Conservation (phyloP, 345 rosid species). For the Noccaea caerulescens region DNA sequence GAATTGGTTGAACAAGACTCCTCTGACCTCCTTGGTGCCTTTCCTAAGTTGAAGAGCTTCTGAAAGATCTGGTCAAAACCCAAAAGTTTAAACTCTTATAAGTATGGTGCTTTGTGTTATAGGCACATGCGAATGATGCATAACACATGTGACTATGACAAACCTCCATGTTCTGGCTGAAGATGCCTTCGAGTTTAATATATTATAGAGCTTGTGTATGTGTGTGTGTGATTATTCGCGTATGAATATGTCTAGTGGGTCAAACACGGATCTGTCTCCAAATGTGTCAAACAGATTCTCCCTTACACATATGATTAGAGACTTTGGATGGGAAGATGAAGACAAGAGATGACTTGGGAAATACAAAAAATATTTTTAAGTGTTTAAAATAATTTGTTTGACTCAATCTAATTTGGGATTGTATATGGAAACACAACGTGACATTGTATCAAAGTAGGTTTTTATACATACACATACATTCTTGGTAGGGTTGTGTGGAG, state of each 20-base stretch:
- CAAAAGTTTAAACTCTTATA: constrained; percentile 26
- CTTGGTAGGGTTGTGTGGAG: constrained; percentile 21
- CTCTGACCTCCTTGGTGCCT: constrained; percentile 42
- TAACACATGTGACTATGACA: constrained; percentile 47
- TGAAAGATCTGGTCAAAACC: constrained; percentile 66
- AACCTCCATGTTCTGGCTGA: constrained; percentile 64
- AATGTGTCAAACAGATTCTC: constrained; percentile 58
- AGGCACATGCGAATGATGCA: constrained; percentile 32
- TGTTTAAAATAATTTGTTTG: constrained; percentile 22
- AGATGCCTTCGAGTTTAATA: constrained; percentile 34
- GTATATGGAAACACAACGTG: constrained; percentile 34
- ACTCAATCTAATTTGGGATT: constrained; percentile 28
- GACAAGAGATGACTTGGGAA: constrained; percentile 50
- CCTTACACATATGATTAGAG: constrained; percentile 37
- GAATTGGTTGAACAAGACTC: constrained; percentile 12
- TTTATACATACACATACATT: constrained; percentile 26
- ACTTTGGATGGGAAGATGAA: constrained; percentile 49
- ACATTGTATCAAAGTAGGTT: constrained; percentile 9
- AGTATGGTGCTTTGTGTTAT: constrained; percentile 12
- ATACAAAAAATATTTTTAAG: constrained; percentile 32
- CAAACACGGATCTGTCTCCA: constrained; percentile 63
- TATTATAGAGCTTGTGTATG: constrained; percentile 28
- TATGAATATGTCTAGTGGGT: constrained; percentile 43
- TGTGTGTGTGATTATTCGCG: constrained; percentile 28
- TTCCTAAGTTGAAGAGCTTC: constrained; percentile 55